Base-by-base conservation (phyloP, 495 filamentous ascomycete genomes). In the Extremus antarcticus region DNA sequence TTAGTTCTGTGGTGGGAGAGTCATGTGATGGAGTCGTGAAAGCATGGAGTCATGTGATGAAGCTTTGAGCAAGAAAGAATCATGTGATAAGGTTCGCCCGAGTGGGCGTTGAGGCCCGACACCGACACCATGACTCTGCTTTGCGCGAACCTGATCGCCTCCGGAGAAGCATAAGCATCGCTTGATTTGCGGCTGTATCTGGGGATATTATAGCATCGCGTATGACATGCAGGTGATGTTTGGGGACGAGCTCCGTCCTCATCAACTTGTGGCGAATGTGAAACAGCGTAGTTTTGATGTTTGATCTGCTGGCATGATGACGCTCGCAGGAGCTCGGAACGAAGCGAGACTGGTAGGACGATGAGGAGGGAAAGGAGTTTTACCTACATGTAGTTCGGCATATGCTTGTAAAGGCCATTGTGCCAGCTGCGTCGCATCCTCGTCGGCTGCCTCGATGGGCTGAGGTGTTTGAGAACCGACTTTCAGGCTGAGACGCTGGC, bases 301-400 rank as follows among this genome's bases (percentile, higher is more conserved):
- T n/a, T n/a, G n/a, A n/a, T n/a, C n/a, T n/a, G n/a, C n/a, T n/a
- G n/a, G n/a, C n/a, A 35, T 7, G 29, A 35, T 35, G 29, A 35
- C 13, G 29, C 29, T 4, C 29, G 29, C 29, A 35, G 13, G 29
- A 35, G 13, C 29, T 7, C 7, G 13, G 29, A 35, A 35, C n/a
- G n/a, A n/a, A n/a, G n/a, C n/a, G n/a, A n/a, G n/a, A n/a, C n/a
- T n/a, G n/a, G n/a, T n/a, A n/a, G n/a, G n/a, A n/a, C n/a, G n/a
- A n/a, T n/a, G n/a, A n/a, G 29, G 13, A 35, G 29, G 13, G 13
- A 35, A 35, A 17, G 17, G 8, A 45, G 3, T 45, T 4, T 3
- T 21, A 81, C 83, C 76, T 77, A 90, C 86, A 69, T 84, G 74
- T 51, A 90, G 73, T 64, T 90, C 86, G 51, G 83, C 84, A 73